Conservation (phyloP, 1,139 yeast species). For the Saccharomyces hybrid region DNA sequence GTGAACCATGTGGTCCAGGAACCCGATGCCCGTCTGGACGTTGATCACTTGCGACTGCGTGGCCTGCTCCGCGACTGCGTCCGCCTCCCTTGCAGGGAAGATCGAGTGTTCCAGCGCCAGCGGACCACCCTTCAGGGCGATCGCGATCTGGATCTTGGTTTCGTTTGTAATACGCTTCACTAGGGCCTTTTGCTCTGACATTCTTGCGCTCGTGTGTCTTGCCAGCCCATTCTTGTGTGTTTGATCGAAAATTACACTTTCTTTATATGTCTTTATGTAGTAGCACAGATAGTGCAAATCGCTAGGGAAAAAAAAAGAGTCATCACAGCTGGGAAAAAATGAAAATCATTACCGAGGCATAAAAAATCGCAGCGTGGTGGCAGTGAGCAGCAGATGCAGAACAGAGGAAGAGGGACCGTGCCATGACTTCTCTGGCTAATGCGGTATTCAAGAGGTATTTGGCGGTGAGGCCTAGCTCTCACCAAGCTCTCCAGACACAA, state of each 20-base stretch:
- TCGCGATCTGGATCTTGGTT: conserved; percentile 81
- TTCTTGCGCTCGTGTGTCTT: not conserved
- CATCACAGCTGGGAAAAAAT: not conserved
- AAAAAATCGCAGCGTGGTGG: not conserved
- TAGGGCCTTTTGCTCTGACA: conserved; percentile 41
- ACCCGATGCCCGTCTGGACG: conserved; percentile 89
- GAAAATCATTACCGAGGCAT: not conserved
- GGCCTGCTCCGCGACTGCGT: conserved; percentile 44
- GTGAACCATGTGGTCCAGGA: conserved; percentile 93
- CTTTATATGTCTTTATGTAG: not conserved
- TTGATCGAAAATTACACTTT: not conserved
- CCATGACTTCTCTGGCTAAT: not conserved
- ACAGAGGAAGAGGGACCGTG: not conserved
- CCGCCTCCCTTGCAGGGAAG: conserved; percentile 27
- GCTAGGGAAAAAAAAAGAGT: not conserved
- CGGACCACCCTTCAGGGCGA: conserved; percentile 79
- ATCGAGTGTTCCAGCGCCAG: conserved; percentile 54
- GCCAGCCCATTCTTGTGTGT: not conserved
- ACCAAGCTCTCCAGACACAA: not conserved
- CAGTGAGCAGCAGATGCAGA: not conserved
- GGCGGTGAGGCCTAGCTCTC: not conserved
- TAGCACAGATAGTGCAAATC: not conserved
- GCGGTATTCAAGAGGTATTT: not conserved
- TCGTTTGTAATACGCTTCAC: conserved; percentile 79
- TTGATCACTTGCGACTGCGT: conserved; percentile 60